Evolutionary conservation across 2,329 filamentous ascomycete genomes (phyloP), one percentile per base, ranked within the genome.

Genomic region (Dactylellina haptotyla): DNA sequence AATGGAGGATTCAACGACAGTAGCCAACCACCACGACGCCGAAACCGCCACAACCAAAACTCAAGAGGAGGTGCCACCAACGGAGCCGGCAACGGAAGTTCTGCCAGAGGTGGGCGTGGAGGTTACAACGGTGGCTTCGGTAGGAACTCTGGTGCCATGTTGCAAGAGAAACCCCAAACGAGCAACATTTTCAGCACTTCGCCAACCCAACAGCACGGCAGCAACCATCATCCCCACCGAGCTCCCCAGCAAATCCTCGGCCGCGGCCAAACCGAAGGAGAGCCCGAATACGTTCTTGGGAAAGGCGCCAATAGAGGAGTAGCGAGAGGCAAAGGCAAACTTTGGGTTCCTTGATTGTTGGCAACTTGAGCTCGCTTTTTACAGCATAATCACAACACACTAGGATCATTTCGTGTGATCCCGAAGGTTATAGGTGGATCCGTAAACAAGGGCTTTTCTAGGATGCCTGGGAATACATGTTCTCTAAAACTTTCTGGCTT

Each of bases 271-370:
- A 18, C 39, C 20, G 62, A 48, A 45, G 65, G 30, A 20, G 77
- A 78, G 9, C 77, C 76, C 3, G 75, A 78, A 9, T 79, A 75
- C 45, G 75, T 78, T 1, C 64, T 79, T 10, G 76, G 78, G 23
- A 76, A 78, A 4, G 77, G 77, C 1, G 75, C 78, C 1, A 76
- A 77, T 6, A 75, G 78, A 32, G 78, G 77, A 20, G 77, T 78
- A 14, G 78, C 78, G 1, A 75, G 78, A 26, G 78, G 78, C 18
- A 76, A 75, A 32, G 78, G 78, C 12, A 78, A 77, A 43, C 72
- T 79, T 6, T 79, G 78, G 78, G 77, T 77, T 32, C 76, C 77
- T 53, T 72, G 67, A 72, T 63, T 5, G 20, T 4, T 4, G 2
- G 16, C 25, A 4, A 26, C 14, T 9, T 25, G 20, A 46, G 14